Evolutionary conservation across 1,284 basidiomycete species (phyloP).

Genomic region (Somion occarium): DNA sequence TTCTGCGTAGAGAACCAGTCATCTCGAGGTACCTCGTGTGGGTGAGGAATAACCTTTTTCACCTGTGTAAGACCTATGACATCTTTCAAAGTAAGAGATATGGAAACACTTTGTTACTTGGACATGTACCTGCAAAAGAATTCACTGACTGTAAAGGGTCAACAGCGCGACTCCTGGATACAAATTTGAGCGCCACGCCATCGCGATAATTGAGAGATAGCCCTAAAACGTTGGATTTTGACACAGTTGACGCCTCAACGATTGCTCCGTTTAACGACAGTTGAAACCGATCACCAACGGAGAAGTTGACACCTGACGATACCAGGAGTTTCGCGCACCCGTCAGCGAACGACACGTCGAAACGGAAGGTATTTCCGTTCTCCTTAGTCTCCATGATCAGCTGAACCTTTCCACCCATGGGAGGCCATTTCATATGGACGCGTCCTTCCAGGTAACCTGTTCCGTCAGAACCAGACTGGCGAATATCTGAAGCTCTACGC

Average conservation of each 20-base stretch:
- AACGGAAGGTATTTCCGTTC: constrained; percentile 20
- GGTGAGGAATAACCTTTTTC: not conserved
- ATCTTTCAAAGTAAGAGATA: not conserved
- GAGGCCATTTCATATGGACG: constrained; percentile 40
- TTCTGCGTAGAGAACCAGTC: constrained; percentile 26
- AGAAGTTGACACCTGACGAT: constrained; percentile 25
- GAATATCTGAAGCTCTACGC: constrained; percentile 15
- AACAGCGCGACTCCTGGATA: not conserved
- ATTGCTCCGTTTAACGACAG: constrained; percentile 40
- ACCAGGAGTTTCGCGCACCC: constrained; percentile 26
- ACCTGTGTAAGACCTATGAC: not conserved
- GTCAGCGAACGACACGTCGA: constrained; percentile 35
- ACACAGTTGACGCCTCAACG: constrained; percentile 17
- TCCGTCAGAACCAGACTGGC: constrained; percentile 12
- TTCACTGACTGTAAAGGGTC: not conserved
- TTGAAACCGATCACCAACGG: constrained; percentile 32
- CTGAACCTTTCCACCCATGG: constrained; percentile 20
- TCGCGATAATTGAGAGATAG: constrained; percentile 6
- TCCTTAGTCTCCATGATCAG: constrained; percentile 24
- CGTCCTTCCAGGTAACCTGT: constrained; percentile 35
- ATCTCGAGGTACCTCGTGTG: constrained; percentile 8
- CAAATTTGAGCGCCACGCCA: constrained; percentile 10
- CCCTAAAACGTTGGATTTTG: constrained; percentile 9
- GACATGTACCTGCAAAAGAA: not conserved
- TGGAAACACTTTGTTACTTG: not conserved